A percentile compares a stretch with the other conserved stretches of the same genome.
phyloP scores from a whole-genome alignment of 768 basidiomycete genomes.

The Leucogyrophana mollusca region DNA sequence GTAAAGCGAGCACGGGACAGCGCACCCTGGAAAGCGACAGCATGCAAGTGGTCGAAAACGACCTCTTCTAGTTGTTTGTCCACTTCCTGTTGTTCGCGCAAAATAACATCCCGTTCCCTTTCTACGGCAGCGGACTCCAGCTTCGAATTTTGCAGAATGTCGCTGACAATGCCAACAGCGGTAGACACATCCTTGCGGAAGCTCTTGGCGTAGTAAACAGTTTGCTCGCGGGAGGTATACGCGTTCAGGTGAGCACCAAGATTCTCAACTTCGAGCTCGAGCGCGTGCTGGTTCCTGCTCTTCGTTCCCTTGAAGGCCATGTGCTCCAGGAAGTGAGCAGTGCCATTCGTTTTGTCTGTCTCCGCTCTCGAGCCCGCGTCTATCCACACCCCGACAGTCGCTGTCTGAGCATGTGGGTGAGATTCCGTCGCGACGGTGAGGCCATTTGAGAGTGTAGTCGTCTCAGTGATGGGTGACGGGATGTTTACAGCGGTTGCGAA shows the following conservation, averaged over 20 bases:
- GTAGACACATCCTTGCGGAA: conserved; percentile 92
- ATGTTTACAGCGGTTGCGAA: conserved; percentile 73
- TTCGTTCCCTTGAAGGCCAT: conserved; percentile 98
- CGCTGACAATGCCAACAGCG: conserved; percentile 95
- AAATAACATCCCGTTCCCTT: conserved; percentile 93
- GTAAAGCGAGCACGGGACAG: conserved; percentile 10
- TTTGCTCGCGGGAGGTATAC: conserved; percentile 98
- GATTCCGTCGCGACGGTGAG: conserved; percentile 93
- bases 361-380: conserved; percentile 98
- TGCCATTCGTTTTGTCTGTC: conserved; percentile 91
- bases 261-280: conserved; percentile 98
- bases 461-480: conserved; percentile 78
- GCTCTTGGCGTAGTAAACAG: conserved; percentile 98
- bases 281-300: conserved; percentile 80
- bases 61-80: conserved; percentile 99
- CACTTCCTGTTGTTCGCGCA: conserved; percentile 98
- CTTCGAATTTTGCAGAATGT: conserved; percentile 97
- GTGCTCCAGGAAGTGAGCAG: conserved; percentile 98
- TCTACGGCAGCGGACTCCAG: conserved; percentile 86
- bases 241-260: conserved; percentile 97
- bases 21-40: conserved; percentile 94
- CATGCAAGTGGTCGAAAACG: conserved; percentile 96
- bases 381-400: conserved; percentile 99
- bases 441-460: conserved; percentile 92
- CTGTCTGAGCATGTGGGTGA: conserved; percentile 88